A percentile compares a stretch with the other conserved stretches of the same genome.
These are phyloP conservation scores for Ensete glaucum DNA, from an alignment of 176 grass and related monocot genomes.

Conservation along the genomic window DNA sequence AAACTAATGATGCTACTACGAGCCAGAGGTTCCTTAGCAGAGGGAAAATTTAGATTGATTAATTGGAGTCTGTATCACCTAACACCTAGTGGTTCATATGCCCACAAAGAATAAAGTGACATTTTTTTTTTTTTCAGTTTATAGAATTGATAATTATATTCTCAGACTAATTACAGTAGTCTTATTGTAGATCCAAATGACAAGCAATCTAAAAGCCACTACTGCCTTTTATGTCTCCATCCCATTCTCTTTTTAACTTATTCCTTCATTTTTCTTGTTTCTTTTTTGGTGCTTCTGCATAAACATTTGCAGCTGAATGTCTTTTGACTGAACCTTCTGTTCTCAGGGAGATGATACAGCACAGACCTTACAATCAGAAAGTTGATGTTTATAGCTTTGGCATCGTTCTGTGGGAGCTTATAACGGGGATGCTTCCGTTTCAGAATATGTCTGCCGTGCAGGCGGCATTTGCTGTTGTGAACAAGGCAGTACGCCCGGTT, in stretches of 20 bases:
- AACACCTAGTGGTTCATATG: no score
- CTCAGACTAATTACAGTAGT: not conserved
- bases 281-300: not conserved
- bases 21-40: not conserved
- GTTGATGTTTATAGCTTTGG: conserved; percentile 19
- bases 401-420: conserved; percentile 17
- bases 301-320: not conserved
- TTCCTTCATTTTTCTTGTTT: not conserved
- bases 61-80: no score
- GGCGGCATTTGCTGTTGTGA: conserved; percentile 14
- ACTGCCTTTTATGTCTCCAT: not conserved
- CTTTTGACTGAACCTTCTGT: not conserved
- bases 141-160: not conserved
- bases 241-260: not conserved
- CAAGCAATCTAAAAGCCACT: not conserved
- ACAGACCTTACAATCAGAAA: conserved; percentile 17
- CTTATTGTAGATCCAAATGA: not conserved
- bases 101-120: no score
- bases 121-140: no score
- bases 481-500: conserved; percentile 7
- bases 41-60: no score
- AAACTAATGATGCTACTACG: not conserved
- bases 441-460: conserved; percentile 15
- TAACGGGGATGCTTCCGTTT: conserved; percentile 10
- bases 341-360: conserved; percentile 16